Evolutionary conservation across 108 stramenopile genomes (phyloP), one percentile per base, ranked within the genome.

Genomic region (Fistulifera solaris): DNA sequence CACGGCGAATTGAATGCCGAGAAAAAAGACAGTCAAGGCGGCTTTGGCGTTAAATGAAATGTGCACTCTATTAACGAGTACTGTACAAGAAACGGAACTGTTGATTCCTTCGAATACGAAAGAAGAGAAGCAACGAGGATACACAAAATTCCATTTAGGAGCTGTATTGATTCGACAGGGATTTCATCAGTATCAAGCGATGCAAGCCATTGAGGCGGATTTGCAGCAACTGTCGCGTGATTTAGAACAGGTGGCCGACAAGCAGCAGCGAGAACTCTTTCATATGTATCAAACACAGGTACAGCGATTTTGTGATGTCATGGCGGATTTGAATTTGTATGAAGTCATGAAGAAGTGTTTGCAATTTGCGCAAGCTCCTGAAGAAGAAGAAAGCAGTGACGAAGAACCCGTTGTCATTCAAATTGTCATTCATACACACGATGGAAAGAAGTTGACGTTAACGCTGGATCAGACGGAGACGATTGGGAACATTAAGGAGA

Each of bases 71-170:
- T 27, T 67, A 15, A 53, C 43, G 41, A 15, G 14, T 17, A 27
- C 17, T 4, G 17, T 45, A 0, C 18, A 40, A 12, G 61, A 45
- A 4, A 57, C 57, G 26, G 40, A 62, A 17, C 28, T 50, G 10
- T 23, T 62, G 19, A 50, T 68, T 28, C 67, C 67, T 1, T 38
- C 49, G 10, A 62, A 26, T 0, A 19, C 10, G 1, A 17, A 27
- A 0, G 61, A 68, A 15, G 67, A 68, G 56, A 40, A 40, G 28
- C 27, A 40, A 5, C 38, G 24, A 0, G 40, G 56, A 17, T 68
- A 53, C 41, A 51, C 67, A 16, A 68, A 68, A 26, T 68, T 68
- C 35, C 67, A 68, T 50, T 22, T 68, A 1, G 67, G 67, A 14
- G 48, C 61, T 4, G 44, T 56, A 6, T 27, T 68, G 16, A 51